Percentiles rank a stretch among this genome's conserved stretches.
Conservation (phyloP, 2,329 filamentous ascomycete species). For the Escovopsis weberi region DNA sequence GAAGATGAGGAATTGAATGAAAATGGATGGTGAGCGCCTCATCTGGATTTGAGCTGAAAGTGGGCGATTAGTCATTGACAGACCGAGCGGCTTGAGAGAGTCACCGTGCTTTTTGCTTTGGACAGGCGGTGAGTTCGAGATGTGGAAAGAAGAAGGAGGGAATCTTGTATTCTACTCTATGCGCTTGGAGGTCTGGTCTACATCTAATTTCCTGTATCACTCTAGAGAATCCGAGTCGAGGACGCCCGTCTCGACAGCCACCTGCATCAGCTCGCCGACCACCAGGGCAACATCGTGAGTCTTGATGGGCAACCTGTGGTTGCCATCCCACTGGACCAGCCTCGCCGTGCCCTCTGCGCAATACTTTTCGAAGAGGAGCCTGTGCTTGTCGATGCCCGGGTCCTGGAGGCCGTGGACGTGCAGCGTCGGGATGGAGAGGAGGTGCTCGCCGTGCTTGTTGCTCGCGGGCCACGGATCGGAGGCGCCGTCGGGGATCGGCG, state of each 20-base stretch:
- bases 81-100: no score
- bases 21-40: no score
- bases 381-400: constrained; percentile 38
- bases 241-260: constrained; percentile 9
- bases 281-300: constrained; percentile 43
- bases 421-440: constrained; percentile 18
- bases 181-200: no score
- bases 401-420: constrained; percentile 40
- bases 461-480: constrained; percentile 24
- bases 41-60: no score
- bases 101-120: no score
- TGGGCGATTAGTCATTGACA: no score
- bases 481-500: constrained; percentile 27
- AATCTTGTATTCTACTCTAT: no score
- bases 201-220: no score
- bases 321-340: constrained; percentile 59
- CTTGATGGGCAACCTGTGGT: constrained; percentile 58
- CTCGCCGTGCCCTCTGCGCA: constrained; percentile 38
- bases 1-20: no score
- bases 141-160: no score
- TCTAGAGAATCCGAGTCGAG: no score
- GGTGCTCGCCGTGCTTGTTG: constrained; percentile 27
- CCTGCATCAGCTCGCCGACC: constrained; percentile 11
- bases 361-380: constrained; percentile 40
- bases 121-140: no score